Evolutionary conservation across 2,329 filamentous ascomycete species (phyloP).

Genomic region (Pseudopithomyces maydicus): DNA sequence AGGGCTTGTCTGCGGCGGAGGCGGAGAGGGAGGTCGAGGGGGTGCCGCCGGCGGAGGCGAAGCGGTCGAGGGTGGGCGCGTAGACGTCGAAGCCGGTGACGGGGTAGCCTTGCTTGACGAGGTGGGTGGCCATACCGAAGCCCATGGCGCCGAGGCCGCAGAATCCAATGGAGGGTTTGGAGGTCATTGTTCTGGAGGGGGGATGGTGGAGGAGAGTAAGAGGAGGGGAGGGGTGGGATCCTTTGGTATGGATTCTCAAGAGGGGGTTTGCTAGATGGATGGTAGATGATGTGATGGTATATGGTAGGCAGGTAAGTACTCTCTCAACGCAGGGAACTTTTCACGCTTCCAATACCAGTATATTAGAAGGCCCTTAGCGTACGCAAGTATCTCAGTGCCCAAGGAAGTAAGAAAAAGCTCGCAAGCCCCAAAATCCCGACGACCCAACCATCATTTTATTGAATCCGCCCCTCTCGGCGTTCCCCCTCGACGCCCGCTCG

Average conservation of each 20-base stretch:
- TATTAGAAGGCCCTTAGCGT: too few species aligned
- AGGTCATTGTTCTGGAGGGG: constrained; percentile 25
- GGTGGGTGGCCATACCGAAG: constrained; percentile 78
- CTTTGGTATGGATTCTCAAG: background rate
- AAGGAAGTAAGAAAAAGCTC: too few species aligned
- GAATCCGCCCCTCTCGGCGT: too few species aligned
- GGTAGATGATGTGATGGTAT: too few species aligned
- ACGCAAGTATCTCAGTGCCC: too few species aligned
- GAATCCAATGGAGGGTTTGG: constrained; percentile 63
- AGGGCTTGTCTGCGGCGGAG: constrained; percentile 63
- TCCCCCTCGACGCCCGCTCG: too few species aligned
- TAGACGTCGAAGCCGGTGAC: constrained; percentile 77
- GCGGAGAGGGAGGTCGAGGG: constrained; percentile 64
- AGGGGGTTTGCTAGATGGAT: too few species aligned
- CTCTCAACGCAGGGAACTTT: too few species aligned
- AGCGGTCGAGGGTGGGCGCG: constrained; percentile 68
- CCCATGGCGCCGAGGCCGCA: constrained; percentile 82
- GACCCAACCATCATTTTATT: too few species aligned
- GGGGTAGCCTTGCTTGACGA: constrained; percentile 68
- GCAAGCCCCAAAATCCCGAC: too few species aligned
- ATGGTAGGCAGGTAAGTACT: too few species aligned
- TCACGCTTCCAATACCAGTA: too few species aligned
- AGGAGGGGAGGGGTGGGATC: background rate
- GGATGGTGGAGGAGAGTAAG: background rate
- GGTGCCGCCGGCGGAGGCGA: constrained; percentile 65